phyloP scores from a whole-genome alignment of 1,139 yeast species.

The Debaryomyces subglobosus region DNA sequence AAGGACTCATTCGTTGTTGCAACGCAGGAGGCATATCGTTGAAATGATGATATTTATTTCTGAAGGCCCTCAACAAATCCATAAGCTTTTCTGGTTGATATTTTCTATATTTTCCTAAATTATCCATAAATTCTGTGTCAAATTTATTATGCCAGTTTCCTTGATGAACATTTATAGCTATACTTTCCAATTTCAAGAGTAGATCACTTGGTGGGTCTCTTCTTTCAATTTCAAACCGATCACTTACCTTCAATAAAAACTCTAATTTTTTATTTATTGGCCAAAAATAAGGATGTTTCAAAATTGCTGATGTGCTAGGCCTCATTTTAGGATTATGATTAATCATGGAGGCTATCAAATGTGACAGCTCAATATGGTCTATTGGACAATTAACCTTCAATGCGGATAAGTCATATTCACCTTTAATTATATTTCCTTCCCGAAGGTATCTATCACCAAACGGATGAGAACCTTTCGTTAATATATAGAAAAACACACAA shows the following conservation, averaged over 20 bases:
- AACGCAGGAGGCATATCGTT: slow-evolving; percentile 79
- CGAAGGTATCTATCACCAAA: slow-evolving; percentile 88
- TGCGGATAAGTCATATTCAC: slow-evolving; percentile 57
- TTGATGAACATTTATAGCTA: slow-evolving; percentile 54
- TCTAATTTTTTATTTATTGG: slow-evolving; percentile 70
- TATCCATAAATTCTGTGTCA: slow-evolving; percentile 71
- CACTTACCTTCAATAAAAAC: slow-evolving; percentile 83
- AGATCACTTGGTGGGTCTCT: slow-evolving; percentile 84
- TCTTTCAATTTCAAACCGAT: slow-evolving; percentile 83
- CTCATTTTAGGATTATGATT: slow-evolving; percentile 65
- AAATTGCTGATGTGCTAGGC: slow-evolving; percentile 68
- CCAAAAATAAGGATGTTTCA: slow-evolving; percentile 94
- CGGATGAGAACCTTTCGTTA: slow-evolving; percentile 89
- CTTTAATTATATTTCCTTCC: slow-evolving; percentile 85
- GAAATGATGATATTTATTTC: slow-evolving; percentile 92
- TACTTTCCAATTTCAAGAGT: slow-evolving; percentile 59
- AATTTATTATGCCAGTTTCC: slow-evolving; percentile 81
- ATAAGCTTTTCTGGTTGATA: slow-evolving; percentile 76
- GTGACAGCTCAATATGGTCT: slow-evolving; percentile 66
- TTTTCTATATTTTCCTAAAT: slow-evolving; percentile 87
- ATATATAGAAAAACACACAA: slow-evolving; percentile 86
- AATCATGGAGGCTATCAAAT: slow-evolving; percentile 76
- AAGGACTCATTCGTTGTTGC: slow-evolving; percentile 65
- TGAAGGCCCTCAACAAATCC: slow-evolving; percentile 84
- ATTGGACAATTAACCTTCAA: slow-evolving; percentile 43